Conservation (phyloP, 208 protist genomes). For the Leishmania tarentolae region DNA sequence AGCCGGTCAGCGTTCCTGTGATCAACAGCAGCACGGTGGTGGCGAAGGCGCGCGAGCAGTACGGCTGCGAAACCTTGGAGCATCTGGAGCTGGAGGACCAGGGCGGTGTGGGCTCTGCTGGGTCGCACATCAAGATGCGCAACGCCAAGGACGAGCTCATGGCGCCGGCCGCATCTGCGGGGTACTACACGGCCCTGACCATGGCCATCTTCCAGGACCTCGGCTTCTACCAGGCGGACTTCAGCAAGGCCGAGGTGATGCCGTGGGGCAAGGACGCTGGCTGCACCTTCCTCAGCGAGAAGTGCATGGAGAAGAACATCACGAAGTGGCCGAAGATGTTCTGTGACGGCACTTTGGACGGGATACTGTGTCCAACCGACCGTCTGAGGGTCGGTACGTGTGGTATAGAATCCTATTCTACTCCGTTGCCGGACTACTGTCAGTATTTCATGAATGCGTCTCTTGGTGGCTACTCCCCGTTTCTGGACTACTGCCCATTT, state of each 20-base stretch:
- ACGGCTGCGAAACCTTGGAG: conserved; percentile 50
- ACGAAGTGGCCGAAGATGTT: conserved; percentile 58
- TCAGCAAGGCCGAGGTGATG: conserved; percentile 65
- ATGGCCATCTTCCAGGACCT: conserved; percentile 81
- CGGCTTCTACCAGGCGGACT: conserved; percentile 82
- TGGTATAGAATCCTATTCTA: no score
- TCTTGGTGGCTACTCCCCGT: not conserved
- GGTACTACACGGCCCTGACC: conserved; percentile 76
- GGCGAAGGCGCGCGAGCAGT: conserved; percentile 50
- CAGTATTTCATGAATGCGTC: not conserved
- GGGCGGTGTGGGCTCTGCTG: conserved; percentile 39
- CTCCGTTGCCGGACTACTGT: not conserved
- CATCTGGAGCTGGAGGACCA: conserved; percentile 86
- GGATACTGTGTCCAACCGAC: not conserved
- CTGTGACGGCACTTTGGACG: conserved; percentile 20
- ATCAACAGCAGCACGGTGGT: conserved; percentile 44
- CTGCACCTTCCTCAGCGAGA: conserved; percentile 52
- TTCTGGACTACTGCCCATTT: not conserved
- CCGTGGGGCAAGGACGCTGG: conserved; percentile 66
- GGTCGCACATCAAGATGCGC: conserved; percentile 87
- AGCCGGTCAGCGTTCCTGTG: conserved; percentile 16
- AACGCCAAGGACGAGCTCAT: conserved; percentile 89
- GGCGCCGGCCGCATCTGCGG: conserved; percentile 28
- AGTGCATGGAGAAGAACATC: conserved; percentile 40
- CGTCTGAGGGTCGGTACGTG: not conserved